Conservation (phyloP, 2,329 filamentous ascomycete species). For the Ascosphaera pollenicola region DNA sequence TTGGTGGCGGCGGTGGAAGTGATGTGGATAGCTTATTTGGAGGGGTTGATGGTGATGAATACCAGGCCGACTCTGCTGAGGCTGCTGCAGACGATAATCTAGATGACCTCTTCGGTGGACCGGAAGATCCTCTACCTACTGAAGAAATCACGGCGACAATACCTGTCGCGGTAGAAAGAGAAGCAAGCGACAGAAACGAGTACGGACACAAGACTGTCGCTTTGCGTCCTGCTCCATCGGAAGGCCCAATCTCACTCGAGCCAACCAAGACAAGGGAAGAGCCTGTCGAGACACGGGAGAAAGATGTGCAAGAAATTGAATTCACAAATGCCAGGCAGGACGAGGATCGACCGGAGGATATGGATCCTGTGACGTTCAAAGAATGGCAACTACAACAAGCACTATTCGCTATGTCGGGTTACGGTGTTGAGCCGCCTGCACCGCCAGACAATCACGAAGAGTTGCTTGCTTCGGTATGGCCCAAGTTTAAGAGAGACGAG, state of each 20-base stretch:
- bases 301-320: slow-evolving; percentile 10
- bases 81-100: slow-evolving; percentile 17
- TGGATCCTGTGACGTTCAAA: slow-evolving; percentile 19
- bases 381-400: slow-evolving; percentile 25
- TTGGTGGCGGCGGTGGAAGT: slow-evolving; percentile 1
- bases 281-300: slow-evolving; percentile 1
- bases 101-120: slow-evolving; percentile 27
- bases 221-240: not conserved
- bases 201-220: not conserved
- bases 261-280: not conserved
- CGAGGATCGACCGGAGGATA: slow-evolving; percentile 11
- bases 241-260: not conserved
- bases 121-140: not conserved
- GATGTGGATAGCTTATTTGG: not conserved
- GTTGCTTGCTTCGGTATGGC: slow-evolving; percentile 58
- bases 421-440: slow-evolving; percentile 37
- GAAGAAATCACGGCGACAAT: not conserved
- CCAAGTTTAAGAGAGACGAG: slow-evolving; percentile 53
- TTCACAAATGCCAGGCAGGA: slow-evolving; percentile 3
- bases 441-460: slow-evolving; percentile 54
- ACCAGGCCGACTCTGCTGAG: slow-evolving; percentile 6
- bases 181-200: not conserved
- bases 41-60: slow-evolving; percentile 1
- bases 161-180: not conserved
- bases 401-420: slow-evolving; percentile 23